Conservation (phyloP, 345 rosid genomes). For the Corchorus capsularis region DNA sequence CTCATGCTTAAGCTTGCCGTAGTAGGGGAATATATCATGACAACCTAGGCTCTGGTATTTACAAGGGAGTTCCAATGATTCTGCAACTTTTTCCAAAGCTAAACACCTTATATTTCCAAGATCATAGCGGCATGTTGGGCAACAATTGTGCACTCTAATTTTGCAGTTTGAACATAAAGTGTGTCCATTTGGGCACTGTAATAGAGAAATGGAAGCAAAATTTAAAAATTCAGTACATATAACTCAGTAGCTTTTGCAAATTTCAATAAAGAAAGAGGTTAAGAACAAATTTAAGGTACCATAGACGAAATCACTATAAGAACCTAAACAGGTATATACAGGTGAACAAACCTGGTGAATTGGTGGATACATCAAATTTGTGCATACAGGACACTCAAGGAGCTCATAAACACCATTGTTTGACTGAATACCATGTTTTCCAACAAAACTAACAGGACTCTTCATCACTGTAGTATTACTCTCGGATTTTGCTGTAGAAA, state of each 20-base stretch:
- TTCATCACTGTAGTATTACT: constrained; percentile 24
- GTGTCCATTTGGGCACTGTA: constrained; percentile 71
- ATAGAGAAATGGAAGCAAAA: constrained; percentile 11
- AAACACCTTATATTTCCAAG: constrained; percentile 71
- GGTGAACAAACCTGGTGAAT: constrained; percentile 59
- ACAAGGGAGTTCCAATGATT: constrained; percentile 64
- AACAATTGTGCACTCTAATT: constrained; percentile 56
- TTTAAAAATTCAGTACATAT: neutral
- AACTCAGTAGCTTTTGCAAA: neutral
- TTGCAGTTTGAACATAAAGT: constrained; percentile 61
- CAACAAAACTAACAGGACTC: constrained; percentile 30
- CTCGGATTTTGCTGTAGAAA: constrained; percentile 30
- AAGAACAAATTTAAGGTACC: neutral
- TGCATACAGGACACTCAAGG: constrained; percentile 58
- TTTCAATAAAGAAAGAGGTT: neutral
- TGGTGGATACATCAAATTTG: constrained; percentile 62
- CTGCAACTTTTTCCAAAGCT: constrained; percentile 69
- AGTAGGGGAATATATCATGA: constrained; percentile 60
- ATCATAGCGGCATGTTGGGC: constrained; percentile 58
- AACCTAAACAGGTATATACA: neutral
- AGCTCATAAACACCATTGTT: constrained; percentile 55
- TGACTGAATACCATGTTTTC: constrained; percentile 40
- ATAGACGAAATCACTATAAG: neutral
- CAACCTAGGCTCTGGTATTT: constrained; percentile 58
- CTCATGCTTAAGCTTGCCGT: constrained; percentile 66